Evolutionary conservation across 192 early-diverging fungal genomes (phyloP).

Genomic region (Coemansia sp.): DNA sequence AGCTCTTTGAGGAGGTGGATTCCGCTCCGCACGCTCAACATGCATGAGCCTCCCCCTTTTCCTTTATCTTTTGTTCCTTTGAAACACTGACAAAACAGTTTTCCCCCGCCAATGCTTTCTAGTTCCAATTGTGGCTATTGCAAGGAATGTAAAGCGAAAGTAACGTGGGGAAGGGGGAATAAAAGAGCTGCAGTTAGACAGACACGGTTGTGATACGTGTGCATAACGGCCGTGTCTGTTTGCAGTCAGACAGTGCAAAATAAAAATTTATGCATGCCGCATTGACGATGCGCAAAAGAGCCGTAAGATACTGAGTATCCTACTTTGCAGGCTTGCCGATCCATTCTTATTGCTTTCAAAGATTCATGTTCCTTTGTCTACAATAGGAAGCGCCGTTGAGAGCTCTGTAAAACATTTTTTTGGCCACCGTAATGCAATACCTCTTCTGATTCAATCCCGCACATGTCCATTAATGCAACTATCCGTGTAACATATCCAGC

Average conservation of each 20-base stretch:
- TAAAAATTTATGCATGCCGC: not conserved
- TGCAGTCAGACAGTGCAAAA: not conserved
- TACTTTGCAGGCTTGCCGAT: not conserved
- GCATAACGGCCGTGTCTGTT: constrained; percentile 8
- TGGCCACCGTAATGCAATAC: not conserved
- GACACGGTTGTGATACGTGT: not conserved
- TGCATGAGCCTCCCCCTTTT: not conserved
- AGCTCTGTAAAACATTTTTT: not conserved
- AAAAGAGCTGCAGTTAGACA: not conserved
- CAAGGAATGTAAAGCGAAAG: not conserved
- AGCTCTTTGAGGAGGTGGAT: constrained; percentile 3
- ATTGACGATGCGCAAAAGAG: not conserved
- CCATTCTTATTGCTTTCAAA: not conserved
- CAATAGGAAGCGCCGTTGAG: not conserved
- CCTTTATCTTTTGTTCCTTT: not conserved
- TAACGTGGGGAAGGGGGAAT: not conserved
- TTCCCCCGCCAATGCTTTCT: not conserved
- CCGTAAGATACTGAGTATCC: not conserved
- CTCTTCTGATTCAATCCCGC: not conserved
- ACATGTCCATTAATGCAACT: not conserved
- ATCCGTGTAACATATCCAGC: not conserved
- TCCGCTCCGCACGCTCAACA: not conserved
- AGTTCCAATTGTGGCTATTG: constrained; percentile 2
- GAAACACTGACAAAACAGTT: not conserved
- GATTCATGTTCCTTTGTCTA: constrained; percentile 3